These are phyloP conservation scores for Linum lewisii DNA, from an alignment of 345 rosid genomes.

Conservation along the genomic window DNA sequence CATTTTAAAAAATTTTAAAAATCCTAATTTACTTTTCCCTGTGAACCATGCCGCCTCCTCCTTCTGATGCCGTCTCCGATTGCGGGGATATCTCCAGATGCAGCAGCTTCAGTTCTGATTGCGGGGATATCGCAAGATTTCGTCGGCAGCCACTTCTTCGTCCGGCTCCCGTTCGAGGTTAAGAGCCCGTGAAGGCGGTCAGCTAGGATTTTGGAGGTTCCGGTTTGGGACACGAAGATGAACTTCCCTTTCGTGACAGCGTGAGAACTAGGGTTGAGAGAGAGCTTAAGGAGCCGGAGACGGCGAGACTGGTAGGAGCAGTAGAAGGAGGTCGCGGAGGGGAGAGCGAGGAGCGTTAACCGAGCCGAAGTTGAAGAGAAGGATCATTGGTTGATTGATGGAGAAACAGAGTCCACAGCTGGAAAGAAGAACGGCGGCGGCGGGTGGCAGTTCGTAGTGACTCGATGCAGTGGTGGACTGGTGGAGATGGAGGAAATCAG, in stretches of 20 bases:
- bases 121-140: too few relatives aligned
- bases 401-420: not conserved
- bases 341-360: slow-evolving; percentile 54
- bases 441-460: not conserved
- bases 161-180: slow-evolving; percentile 24
- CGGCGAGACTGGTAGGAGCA: slow-evolving; percentile 77
- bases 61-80: too few relatives aligned
- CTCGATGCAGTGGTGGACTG: too few relatives aligned
- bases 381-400: slow-evolving; percentile 5
- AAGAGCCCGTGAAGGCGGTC: slow-evolving; percentile 40
- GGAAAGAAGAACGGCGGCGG: not conserved
- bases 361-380: slow-evolving; percentile 45
- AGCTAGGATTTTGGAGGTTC: slow-evolving; percentile 63
- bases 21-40: too few relatives aligned
- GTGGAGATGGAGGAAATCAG: too few relatives aligned
- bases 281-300: slow-evolving; percentile 27
- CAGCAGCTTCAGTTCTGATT: too few relatives aligned
- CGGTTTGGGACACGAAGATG: slow-evolving; percentile 74
- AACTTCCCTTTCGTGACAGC: slow-evolving; percentile 36
- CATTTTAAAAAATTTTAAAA: too few relatives aligned
- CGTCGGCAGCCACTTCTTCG: too few relatives aligned
- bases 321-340: slow-evolving; percentile 76
- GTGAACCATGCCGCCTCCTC: too few relatives aligned
- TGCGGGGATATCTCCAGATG: too few relatives aligned
- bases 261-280: slow-evolving; percentile 19